Evolutionary conservation across 2,329 filamentous ascomycete genomes (phyloP), one percentile per base, ranked within the genome.

Genomic region (Neodidymelliopsis sp.): DNA sequence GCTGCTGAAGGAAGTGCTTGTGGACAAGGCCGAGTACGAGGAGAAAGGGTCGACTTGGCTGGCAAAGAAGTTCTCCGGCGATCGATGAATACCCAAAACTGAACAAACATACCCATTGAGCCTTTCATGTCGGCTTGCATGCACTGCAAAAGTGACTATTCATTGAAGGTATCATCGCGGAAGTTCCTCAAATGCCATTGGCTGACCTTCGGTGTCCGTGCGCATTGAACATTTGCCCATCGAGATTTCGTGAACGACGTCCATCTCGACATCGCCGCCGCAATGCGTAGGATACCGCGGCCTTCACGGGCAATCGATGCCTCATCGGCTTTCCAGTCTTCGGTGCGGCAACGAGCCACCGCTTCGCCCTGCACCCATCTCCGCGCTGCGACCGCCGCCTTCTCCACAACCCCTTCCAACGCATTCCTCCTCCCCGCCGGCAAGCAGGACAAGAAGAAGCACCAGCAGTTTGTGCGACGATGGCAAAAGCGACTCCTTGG

Each of bases 11-110:
- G 81, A 81, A 37, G 74, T 91, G 10, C 81, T 85, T 2, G 89
- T 97, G n/a, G 94, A 90, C 0, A 90, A 89, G 68, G 83, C 89
- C 53, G 91, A 99, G 67, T 99, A 99, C 70, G 85, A 94, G 40
- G 94, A 99, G 72, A 76, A 91, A 66, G 94, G 94, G 11, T 68
- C 66, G 7, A 84, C 76, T 1, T 93, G 90, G 89, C 80, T 89
- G 18, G 84, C 84, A 20, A 86, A 84, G 63, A 90, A 84, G 66
- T 94, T 96, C 68, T 77, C 76, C 11, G 62, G 59, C 4, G 57
- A 59, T 38, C 41, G 34, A 41, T 56, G 22, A 38, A 12, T 12
- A 12, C 7, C 24, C 7, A 10, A 25, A 27, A n/a, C 11, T 8
- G 3, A 37, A 12, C 6, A 11, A 37, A 18, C 10, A 25, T 11